Conservation (phyloP, 1,284 basidiomycete species). For the Pterula multifida region DNA sequence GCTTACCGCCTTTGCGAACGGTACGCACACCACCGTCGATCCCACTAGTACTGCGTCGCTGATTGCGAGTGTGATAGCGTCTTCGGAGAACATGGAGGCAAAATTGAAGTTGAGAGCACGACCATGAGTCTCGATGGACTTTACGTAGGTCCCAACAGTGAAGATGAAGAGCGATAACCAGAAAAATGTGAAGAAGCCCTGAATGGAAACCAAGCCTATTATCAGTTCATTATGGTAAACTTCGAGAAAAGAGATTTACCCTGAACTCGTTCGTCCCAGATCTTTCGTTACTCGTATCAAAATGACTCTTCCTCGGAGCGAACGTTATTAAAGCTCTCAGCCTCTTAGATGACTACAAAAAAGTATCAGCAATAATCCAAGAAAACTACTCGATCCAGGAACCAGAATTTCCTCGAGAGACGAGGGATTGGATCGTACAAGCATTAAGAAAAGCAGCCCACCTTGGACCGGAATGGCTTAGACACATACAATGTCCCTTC, state of each 20-base stretch:
- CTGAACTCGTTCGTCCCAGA: slow-evolving; percentile 79
- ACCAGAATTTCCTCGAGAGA: neutral
- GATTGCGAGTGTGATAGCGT: slow-evolving; percentile 74
- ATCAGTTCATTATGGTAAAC: slow-evolving; percentile 4
- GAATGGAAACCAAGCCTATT: slow-evolving; percentile 3
- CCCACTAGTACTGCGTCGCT: slow-evolving; percentile 77
- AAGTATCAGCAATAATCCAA: neutral
- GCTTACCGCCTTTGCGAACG: slow-evolving; percentile 69
- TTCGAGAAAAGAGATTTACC: slow-evolving; percentile 28
- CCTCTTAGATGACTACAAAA: slow-evolving; percentile 43
- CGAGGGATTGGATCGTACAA: neutral
- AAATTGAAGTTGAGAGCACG: slow-evolving; percentile 75
- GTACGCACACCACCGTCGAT: slow-evolving; percentile 70
- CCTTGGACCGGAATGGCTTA: slow-evolving; percentile 50
- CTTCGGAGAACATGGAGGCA: slow-evolving; percentile 79
- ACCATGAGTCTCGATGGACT: slow-evolving; percentile 67
- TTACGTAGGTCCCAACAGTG: slow-evolving; percentile 65
- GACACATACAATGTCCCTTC: slow-evolving; percentile 65
- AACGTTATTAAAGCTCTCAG: slow-evolving; percentile 72
- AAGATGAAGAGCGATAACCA: slow-evolving; percentile 83
- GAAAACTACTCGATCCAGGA: too few relatives aligned
- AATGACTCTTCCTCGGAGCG: slow-evolving; percentile 70
- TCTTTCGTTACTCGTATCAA: slow-evolving; percentile 70
- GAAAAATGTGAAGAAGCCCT: slow-evolving; percentile 91
- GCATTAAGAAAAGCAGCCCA: neutral